Percentiles rank a stretch among this genome's conserved stretches.
phyloP scores from a whole-genome alignment of 768 basidiomycete genomes.

The Amanita fuliginea region DNA sequence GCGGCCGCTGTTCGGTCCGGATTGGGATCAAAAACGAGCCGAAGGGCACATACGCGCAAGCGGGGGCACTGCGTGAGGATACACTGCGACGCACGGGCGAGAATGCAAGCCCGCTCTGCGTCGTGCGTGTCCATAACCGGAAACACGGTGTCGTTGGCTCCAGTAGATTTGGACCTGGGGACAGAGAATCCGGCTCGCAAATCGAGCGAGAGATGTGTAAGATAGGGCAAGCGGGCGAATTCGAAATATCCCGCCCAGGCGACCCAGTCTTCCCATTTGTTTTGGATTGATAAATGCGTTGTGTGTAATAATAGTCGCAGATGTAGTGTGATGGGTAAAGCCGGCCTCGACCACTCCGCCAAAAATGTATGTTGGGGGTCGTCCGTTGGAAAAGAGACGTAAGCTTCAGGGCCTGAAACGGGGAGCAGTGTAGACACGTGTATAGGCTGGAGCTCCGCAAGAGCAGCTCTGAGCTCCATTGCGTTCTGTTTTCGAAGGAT shows the following conservation, averaged over 20 bases:
- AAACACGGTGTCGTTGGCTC: constrained; percentile 8
- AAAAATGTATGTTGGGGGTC: too few relatives aligned
- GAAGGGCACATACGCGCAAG: constrained; percentile 21
- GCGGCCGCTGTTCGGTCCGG: constrained; percentile 11
- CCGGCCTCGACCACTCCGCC: constrained; percentile 11
- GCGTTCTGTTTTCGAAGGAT: constrained; percentile 2
- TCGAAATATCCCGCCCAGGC: constrained; percentile 17
- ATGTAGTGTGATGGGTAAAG: constrained; percentile 13
- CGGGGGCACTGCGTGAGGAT: constrained; percentile 4
- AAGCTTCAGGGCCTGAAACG: constrained; percentile 2
- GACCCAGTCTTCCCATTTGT: constrained; percentile 33
- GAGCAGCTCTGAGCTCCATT: background rate
- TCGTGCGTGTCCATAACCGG: background rate
- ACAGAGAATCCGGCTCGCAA: constrained; percentile 19
- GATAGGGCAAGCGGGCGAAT: constrained; percentile 16
- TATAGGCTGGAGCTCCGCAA: constrained; percentile 1
- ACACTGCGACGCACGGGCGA: constrained; percentile 1
- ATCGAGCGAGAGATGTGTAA: constrained; percentile 28
- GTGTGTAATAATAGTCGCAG: constrained; percentile 22
- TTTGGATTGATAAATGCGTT: constrained; percentile 28
- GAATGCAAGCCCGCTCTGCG: background rate
- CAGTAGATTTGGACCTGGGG: constrained; percentile 9
- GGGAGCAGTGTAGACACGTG: constrained; percentile 4
- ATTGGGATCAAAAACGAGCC: constrained; percentile 21
- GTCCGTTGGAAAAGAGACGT: background rate